These are phyloP conservation scores for Eutypella sp. DNA, from an alignment of 2,329 filamentous ascomycete species.

Conservation along the genomic window DNA sequence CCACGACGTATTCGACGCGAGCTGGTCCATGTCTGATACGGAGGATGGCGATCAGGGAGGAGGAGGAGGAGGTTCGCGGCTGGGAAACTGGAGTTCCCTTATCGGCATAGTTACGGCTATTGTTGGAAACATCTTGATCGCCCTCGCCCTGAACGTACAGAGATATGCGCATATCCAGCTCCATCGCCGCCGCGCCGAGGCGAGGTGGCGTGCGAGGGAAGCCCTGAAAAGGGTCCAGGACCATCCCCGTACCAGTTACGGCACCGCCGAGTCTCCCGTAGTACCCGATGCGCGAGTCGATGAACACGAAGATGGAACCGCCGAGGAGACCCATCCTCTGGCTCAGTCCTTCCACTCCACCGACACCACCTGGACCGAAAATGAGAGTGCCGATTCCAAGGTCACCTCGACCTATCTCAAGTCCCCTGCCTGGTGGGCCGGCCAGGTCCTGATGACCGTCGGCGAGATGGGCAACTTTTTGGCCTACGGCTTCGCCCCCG, in stretches of 20 bases:
- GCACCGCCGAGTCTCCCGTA: slow-evolving; percentile 15
- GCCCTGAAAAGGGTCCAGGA: slow-evolving; percentile 43
- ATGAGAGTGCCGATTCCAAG: slow-evolving; percentile 31
- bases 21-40: slow-evolving; percentile 12
- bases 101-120: slow-evolving; percentile 95
- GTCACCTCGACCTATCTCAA: slow-evolving; percentile 69
- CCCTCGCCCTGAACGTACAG: slow-evolving; percentile 92
- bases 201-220: slow-evolving; percentile 49
- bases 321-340: slow-evolving; percentile 47
- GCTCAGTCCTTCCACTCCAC: slow-evolving; percentile 44
- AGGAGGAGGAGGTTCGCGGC: slow-evolving; percentile 43
- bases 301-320: slow-evolving; percentile 27
- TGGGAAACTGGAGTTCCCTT: slow-evolving; percentile 79
- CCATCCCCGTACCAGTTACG: slow-evolving; percentile 23
- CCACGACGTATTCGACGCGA: slow-evolving; percentile 10
- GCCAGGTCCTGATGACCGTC: slow-evolving; percentile 85
- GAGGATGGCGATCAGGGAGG: slow-evolving; percentile 27
- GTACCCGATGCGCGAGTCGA: slow-evolving; percentile 24
- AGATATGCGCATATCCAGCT: slow-evolving; percentile 89
- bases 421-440: slow-evolving; percentile 94
- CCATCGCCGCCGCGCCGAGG: slow-evolving; percentile 61
- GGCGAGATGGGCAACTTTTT: slow-evolving; percentile 96
- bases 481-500: slow-evolving; percentile 94
- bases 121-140: slow-evolving; percentile 87
- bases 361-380: slow-evolving; percentile 34